Evolutionary conservation across 2,329 filamentous ascomycete species (phyloP), one percentile per base, ranked within the genome.

Genomic region (Coniochaeta prunicola): DNA sequence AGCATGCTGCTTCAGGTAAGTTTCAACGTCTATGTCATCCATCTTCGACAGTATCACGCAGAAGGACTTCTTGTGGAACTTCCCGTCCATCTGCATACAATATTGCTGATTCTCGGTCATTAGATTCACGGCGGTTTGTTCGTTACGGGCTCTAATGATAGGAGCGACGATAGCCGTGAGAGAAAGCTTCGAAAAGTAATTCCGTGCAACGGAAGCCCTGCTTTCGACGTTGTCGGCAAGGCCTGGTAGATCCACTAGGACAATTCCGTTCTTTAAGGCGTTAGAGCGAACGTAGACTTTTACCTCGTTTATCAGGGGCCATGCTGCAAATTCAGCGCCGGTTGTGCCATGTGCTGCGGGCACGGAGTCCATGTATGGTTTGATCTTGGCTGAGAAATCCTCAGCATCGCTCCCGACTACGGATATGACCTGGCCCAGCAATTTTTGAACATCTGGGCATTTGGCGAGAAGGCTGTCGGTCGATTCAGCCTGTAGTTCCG

Each of bases 171-270:
- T 62, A 30, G 72, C 50, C 0, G 68, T 68, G 2, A 70, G 62
- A 9, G 68, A 64, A 0, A 74, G 58, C 0, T 50, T 57, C 0
- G 60, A n/a, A 4, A 64, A 64, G 19, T 60, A 65, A 0, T 59
- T 58, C 2, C 59, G 17, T 0, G 71, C 68, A 0, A 73, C 57
- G 0, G 59, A 53, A 0, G 65, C 64, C 2, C 72, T 68, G 21
- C 68, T 69, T 1, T 61, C 58, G 0, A 64, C 60, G 0, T 60
- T 59, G 19, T 85, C 82, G 0, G 77, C 76, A 0, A 80, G 72
- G 8, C 82, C 81, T 0, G 81, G 81, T 0, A 84, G 70, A 60
- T 84, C 80, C 0, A 83, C 80, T 4, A 84, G 69, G 0, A 77
- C 75, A 1, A 80, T 73, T 0, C 80, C 80, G 3, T 77, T 75